phyloP scores from a whole-genome alignment of 257 asterid species.

The Lycium barbarum region DNA sequence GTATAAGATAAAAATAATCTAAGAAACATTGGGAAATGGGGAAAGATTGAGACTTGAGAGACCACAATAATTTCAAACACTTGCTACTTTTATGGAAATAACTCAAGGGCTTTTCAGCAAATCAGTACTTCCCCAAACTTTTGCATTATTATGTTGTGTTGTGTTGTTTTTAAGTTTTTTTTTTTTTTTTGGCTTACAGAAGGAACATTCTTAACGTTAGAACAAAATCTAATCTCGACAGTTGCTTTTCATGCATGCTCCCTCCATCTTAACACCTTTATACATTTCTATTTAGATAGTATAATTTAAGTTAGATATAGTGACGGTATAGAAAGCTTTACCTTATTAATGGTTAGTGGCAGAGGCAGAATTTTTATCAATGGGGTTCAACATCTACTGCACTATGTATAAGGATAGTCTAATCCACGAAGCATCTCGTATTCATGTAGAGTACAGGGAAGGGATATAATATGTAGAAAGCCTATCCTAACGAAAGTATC shows the following conservation, averaged over 20 bases:
- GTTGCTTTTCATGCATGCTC: conserved; percentile 22
- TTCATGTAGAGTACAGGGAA: too few relatives aligned
- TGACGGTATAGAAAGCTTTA: too few relatives aligned
- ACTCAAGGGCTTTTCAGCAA: conserved; percentile 5
- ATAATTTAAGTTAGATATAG: too few relatives aligned
- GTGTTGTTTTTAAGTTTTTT: not conserved
- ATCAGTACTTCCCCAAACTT: not conserved
- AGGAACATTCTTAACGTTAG: conserved; percentile 57
- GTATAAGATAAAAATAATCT: not conserved
- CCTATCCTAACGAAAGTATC: too few relatives aligned
- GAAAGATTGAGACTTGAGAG: not conserved
- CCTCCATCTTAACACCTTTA: not conserved
- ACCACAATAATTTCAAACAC: not conserved
- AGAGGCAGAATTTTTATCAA: not conserved
- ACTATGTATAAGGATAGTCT: not conserved
- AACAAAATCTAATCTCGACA: conserved; percentile 48
- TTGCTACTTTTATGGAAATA: not conserved
- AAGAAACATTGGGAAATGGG: not conserved
- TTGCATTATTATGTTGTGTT: not conserved
- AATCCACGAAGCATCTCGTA: too few relatives aligned
- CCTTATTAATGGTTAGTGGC: not conserved
- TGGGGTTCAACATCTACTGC: not conserved
- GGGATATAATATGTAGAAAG: too few relatives aligned
- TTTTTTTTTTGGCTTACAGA: not conserved
- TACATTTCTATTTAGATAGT: too few relatives aligned